phyloP scores from a whole-genome alignment of 345 rosid species.

The Populus davidiana region DNA sequence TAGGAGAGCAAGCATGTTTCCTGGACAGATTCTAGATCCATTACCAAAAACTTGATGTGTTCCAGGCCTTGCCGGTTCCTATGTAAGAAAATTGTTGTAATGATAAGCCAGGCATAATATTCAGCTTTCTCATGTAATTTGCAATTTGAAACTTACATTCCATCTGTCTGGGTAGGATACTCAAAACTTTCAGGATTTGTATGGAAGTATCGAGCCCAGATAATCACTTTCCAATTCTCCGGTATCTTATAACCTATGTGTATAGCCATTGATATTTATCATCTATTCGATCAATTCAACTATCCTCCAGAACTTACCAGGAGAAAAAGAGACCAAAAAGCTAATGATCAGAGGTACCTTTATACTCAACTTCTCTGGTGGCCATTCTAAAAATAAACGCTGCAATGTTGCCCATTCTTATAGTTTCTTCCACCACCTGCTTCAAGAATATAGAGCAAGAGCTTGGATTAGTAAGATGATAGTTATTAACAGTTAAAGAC shows the following conservation, averaged over 20 bases:
- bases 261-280: too few species aligned
- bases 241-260: constrained; percentile 40
- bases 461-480: not conserved
- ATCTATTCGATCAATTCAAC: too few species aligned
- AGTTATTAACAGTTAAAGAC: not conserved
- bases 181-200: constrained; percentile 31
- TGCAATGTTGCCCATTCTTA: constrained; percentile 38
- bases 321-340: too few species aligned
- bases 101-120: not conserved
- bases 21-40: constrained; percentile 37
- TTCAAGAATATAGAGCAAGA: not conserved
- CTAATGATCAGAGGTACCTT: constrained; percentile 15
- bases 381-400: constrained; percentile 16
- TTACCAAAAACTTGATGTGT: constrained; percentile 38
- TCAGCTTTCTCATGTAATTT: too few species aligned
- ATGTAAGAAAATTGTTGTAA: not conserved
- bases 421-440: constrained; percentile 43
- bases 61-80: constrained; percentile 33
- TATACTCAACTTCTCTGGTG: constrained; percentile 27
- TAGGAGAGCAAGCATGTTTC: constrained; percentile 44
- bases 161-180: constrained; percentile 47
- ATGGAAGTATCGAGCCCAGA: constrained; percentile 40
- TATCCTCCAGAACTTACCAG: too few species aligned
- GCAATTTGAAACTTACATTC: constrained; percentile 26
- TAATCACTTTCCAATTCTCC: constrained; percentile 37